These are phyloP conservation scores for Chiua virens DNA, from an alignment of 768 basidiomycete genomes.

Conservation along the genomic window DNA sequence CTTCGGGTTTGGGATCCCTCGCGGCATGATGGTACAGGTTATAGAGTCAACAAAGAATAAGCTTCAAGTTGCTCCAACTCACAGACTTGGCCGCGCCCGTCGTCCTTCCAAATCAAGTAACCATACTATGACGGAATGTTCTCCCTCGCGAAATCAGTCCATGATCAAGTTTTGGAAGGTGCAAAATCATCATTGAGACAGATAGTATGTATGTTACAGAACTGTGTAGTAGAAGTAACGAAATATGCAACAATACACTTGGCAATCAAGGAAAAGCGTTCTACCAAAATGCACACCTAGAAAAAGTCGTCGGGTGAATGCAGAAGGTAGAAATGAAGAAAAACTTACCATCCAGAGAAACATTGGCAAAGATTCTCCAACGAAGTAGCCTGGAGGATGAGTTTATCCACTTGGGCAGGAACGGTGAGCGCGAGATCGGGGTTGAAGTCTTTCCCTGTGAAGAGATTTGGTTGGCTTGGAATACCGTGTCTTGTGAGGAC, in stretches of 20 bases:
- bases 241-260: conserved; percentile 14
- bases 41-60: too few relatives aligned
- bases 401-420: conserved; percentile 83
- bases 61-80: too few relatives aligned
- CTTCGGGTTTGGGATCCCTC: conserved; percentile 79
- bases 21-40: conserved; percentile 67
- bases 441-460: conserved; percentile 87
- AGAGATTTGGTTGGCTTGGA: not conserved
- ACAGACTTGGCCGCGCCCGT: too few relatives aligned
- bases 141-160: too few relatives aligned
- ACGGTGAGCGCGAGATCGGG: conserved; percentile 74
- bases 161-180: not conserved
- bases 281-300: conserved; percentile 79
- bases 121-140: not conserved
- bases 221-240: conserved; percentile 14
- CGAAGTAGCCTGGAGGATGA: conserved; percentile 91
- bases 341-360: conserved; percentile 83
- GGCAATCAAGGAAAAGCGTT: not conserved
- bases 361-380: conserved; percentile 96
- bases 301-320: conserved; percentile 2
- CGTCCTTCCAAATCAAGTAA: conserved; percentile 16
- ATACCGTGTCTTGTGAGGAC: conserved; percentile 11
- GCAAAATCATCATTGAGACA: conserved; percentile 1
- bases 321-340: not conserved
- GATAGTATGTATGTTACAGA: conserved; percentile 22